Evolutionary conservation across 345 rosid species (phyloP).

Genomic region (Salix brachista): DNA sequence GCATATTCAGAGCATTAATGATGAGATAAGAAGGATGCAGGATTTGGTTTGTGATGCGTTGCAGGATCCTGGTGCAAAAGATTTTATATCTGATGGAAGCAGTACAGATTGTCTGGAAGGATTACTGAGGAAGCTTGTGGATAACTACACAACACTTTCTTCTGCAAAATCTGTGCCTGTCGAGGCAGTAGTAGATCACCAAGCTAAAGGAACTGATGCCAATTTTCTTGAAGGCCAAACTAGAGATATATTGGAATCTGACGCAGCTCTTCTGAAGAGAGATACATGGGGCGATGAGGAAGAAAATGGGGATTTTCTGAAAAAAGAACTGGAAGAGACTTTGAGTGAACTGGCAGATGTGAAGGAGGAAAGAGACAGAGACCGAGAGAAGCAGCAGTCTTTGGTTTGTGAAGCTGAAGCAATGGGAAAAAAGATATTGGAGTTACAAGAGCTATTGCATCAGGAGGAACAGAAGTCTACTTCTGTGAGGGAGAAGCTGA

Average conservation of each 20-base stretch:
- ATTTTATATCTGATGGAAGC: conserved; percentile 38
- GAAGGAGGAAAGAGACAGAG: conserved; percentile 69
- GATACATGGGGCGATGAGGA: conserved; percentile 37
- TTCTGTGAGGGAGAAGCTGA: conserved; percentile 78
- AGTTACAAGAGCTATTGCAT: conserved; percentile 57
- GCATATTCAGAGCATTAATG: conserved; percentile 39
- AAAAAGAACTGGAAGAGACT: conserved; percentile 64
- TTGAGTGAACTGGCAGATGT: conserved; percentile 44
- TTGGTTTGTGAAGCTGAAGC: conserved; percentile 55
- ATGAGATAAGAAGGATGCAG: conserved; percentile 49
- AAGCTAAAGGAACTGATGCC: conserved; percentile 2
- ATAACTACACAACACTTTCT: conserved; percentile 37
- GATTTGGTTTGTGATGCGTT: conserved; percentile 54
- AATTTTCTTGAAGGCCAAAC: conserved; percentile 7
- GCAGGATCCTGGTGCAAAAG: conserved; percentile 44
- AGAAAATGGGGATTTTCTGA: conserved; percentile 35
- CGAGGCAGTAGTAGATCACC: conserved; percentile 18
- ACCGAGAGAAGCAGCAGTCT: conserved; percentile 53
- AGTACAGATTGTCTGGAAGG: conserved; percentile 54
- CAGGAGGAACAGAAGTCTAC: conserved; percentile 87
- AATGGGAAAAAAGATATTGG: conserved; percentile 49
- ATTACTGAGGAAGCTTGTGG: conserved; percentile 64
- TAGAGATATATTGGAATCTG: conserved; percentile 13
- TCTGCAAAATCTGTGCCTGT: conserved; percentile 24
- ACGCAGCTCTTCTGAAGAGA: conserved; percentile 33